phyloP scores from a whole-genome alignment of 2,329 filamentous ascomycete genomes.

The Beauveria varroae region DNA sequence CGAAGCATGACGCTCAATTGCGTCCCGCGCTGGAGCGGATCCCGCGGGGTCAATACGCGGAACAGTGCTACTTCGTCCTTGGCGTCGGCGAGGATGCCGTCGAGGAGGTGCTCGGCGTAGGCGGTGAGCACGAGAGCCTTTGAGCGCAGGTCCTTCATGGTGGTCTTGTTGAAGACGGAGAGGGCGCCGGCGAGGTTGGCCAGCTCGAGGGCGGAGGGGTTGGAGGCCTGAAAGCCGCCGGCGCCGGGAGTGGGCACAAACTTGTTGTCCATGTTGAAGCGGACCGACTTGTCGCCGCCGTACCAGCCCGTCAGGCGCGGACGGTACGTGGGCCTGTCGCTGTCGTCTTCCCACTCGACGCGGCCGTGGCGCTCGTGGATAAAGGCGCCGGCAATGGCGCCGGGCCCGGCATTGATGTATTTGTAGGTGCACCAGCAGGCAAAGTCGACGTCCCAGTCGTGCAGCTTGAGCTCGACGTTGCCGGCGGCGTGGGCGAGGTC shows the following conservation, averaged over 20 bases:
- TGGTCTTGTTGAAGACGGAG: slow-evolving; percentile 64
- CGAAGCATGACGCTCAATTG: slow-evolving; percentile 69
- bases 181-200: slow-evolving; percentile 67
- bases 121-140: slow-evolving; percentile 68
- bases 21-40: slow-evolving; percentile 62
- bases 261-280: slow-evolving; percentile 77
- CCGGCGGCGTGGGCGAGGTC: slow-evolving; percentile 82
- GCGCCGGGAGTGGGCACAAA: slow-evolving; percentile 75
- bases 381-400: slow-evolving; percentile 71
- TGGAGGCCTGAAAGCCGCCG: slow-evolving; percentile 76
- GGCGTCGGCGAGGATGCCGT: slow-evolving; percentile 30
- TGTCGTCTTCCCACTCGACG: slow-evolving; percentile 35
- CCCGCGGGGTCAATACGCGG: slow-evolving; percentile 60
- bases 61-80: slow-evolving; percentile 35
- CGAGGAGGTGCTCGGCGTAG: slow-evolving; percentile 65
- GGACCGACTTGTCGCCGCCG: slow-evolving; percentile 66
- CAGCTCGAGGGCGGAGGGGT: slow-evolving; percentile 70
- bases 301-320: slow-evolving; percentile 79
- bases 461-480: slow-evolving; percentile 70
- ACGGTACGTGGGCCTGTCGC: slow-evolving; percentile 40
- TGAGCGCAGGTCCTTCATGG: slow-evolving; percentile 58
- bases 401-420: slow-evolving; percentile 82
- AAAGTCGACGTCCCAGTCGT: slow-evolving; percentile 89
- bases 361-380: slow-evolving; percentile 68
- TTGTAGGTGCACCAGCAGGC: slow-evolving; percentile 94